Evolutionary conservation across 139 green algal species (phyloP), one percentile per base, ranked within the genome.

Genomic region (Eudorina sp.): DNA sequence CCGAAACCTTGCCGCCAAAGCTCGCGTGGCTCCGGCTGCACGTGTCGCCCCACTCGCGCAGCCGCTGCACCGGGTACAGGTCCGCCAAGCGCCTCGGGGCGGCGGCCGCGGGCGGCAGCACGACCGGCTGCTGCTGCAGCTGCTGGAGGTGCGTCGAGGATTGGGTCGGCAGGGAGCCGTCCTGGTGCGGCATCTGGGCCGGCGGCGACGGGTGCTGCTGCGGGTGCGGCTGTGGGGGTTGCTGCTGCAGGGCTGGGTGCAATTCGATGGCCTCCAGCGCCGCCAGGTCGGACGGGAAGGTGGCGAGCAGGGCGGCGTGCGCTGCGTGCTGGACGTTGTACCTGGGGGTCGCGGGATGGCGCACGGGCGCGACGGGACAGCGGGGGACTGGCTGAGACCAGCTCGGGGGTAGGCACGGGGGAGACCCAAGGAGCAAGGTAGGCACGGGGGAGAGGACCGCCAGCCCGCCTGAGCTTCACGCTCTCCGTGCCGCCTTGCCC

Each of bases 261-360:
- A 98, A 86, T 72, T 92, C 74, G 7, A 93, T 91, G 9, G 85
- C 29, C 5, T 91, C 69, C 41, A 99, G 91, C 36, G 79, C 78
- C 46, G 92, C 91, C 90, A 97, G 90, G 90, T 99, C 94, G 0
- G 81, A 64, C n/a, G 95, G 92, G 85, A 98, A 98, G 55, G 86
- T 88, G 3, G 58, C 53, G 81, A 99, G 93, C 64, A 97, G 85
- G 53, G 94, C 87, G 18, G 53, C 82, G 74, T 98, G 95, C 2
- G 51, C 78, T 14, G 66, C 45, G 34, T 90, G 82, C 92, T 97
- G 95, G 16, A 40, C 48, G 58, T 85, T 72, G 84, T 94, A 96
- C 83, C 93, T 95, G 93, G n/a, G 46, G n/a, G n/a, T n/a, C n/a
- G n/a, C n/a, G n/a, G n/a, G n/a, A n/a, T n/a, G n/a, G n/a, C n/a